Percentiles rank a stretch among this genome's conserved stretches.
phyloP scores from a whole-genome alignment of 306 rosid genomes.

The Canavalia gladiata region DNA sequence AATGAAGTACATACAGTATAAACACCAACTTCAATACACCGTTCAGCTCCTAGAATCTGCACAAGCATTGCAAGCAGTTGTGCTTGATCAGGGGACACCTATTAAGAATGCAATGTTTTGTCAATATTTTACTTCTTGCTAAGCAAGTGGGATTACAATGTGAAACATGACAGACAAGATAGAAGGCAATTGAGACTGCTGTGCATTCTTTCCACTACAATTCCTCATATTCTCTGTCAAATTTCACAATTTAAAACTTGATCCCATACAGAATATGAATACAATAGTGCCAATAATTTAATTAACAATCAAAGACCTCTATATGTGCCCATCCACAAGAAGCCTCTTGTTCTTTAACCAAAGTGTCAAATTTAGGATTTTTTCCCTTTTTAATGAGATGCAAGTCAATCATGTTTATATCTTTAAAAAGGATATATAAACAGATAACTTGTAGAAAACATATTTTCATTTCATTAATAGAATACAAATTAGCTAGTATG shows the following conservation, averaged over 20 bases:
- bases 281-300: neutral
- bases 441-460: neutral
- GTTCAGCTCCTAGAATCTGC: conserved; percentile 89
- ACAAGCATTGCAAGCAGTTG: conserved; percentile 94
- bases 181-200: conserved; percentile 8
- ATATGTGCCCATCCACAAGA: neutral
- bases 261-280: conserved; percentile 9
- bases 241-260: conserved; percentile 28
- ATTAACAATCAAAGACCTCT: conserved; percentile 26
- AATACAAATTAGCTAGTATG: neutral
- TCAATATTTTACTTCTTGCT: conserved; percentile 47
- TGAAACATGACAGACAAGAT: conserved; percentile 35
- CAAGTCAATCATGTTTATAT: neutral
- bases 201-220: conserved; percentile 5
- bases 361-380: conserved; percentile 13
- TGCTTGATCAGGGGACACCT: conserved; percentile 99
- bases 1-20: conserved; percentile 71
- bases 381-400: neutral
- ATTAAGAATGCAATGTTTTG: conserved; percentile 28
- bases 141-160: conserved; percentile 19
- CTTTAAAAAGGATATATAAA: neutral
- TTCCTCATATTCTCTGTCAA: conserved; percentile 29
- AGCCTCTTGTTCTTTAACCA: conserved; percentile 16
- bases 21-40: conserved; percentile 96
- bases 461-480: conserved; percentile 14